These are phyloP conservation scores for Sanghuangporus baumii DNA, from an alignment of 1,284 basidiomycete species.

Conservation along the genomic window DNA sequence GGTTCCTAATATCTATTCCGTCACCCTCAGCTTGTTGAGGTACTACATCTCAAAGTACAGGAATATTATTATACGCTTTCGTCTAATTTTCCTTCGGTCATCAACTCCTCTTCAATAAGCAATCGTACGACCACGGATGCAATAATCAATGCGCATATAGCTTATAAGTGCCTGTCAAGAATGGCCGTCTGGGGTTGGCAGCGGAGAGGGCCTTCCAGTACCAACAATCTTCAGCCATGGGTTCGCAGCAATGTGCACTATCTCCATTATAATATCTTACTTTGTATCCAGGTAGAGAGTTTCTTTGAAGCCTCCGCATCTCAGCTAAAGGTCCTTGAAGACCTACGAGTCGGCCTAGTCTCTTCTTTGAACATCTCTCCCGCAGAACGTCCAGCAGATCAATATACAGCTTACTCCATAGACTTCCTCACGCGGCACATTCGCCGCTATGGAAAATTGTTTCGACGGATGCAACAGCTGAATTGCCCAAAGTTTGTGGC, in stretches of 20 bases:
- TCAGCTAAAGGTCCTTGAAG: constrained; percentile 49
- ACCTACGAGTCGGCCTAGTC: constrained; percentile 39
- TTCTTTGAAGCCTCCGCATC: constrained; percentile 54
- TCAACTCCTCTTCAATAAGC: constrained; percentile 30
- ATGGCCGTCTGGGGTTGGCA: constrained; percentile 68
- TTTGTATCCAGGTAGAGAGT: constrained; percentile 41
- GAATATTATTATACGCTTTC: constrained; percentile 55
- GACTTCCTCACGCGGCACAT: constrained; percentile 61
- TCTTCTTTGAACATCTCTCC: constrained; percentile 24
- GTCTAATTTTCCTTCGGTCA: constrained; percentile 33
- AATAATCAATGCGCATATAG: constrained; percentile 56
- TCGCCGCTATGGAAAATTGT: constrained; percentile 69
- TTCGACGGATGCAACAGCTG: constrained; percentile 65
- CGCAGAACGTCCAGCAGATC: constrained; percentile 18
- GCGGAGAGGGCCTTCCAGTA: constrained; percentile 40
- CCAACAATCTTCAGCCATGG: constrained; percentile 44
- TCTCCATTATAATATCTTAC: constrained; percentile 9
- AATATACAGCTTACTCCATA: constrained; percentile 36
- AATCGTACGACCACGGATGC: constrained; percentile 41
- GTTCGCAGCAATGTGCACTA: constrained; percentile 32
- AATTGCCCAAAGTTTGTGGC: constrained; percentile 52
- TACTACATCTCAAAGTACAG: constrained; percentile 46
- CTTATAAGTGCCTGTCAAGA: constrained; percentile 65
- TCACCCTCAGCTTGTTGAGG: constrained; percentile 40
- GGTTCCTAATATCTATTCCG: constrained; percentile 13